phyloP scores from a whole-genome alignment of 371 early-diverging fungal genomes.

The Syncephalastrum racemosum region DNA sequence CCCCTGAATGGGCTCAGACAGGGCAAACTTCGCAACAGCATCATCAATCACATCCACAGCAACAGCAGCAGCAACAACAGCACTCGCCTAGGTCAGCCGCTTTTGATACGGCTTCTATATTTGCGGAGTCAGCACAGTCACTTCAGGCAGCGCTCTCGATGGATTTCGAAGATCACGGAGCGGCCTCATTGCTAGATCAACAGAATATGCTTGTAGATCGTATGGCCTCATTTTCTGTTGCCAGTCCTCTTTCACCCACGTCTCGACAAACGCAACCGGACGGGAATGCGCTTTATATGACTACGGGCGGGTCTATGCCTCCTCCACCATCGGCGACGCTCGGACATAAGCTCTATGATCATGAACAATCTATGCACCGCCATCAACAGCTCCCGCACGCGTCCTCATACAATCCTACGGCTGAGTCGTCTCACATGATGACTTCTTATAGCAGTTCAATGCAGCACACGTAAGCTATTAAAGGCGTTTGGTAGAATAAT shows the following conservation, averaged over 20 bases:
- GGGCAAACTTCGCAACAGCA: conserved; percentile 8
- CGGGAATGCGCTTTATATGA: not conserved
- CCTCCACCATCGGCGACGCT: not conserved
- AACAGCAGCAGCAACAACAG: conserved; percentile 1
- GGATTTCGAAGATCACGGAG: not conserved
- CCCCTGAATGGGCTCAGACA: too few species aligned
- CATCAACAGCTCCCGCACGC: too few species aligned
- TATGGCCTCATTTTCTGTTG: conserved; percentile 4
- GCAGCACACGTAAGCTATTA: too few species aligned
- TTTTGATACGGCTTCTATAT: not conserved
- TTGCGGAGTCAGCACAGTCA: not conserved
- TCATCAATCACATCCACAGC: conserved; percentile 7
- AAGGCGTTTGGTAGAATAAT: too few species aligned
- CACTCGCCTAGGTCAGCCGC: not conserved
- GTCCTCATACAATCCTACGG: too few species aligned
- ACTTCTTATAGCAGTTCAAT: too few species aligned
- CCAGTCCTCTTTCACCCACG: not conserved
- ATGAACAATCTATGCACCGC: too few species aligned
- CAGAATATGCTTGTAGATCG: conserved; percentile 1
- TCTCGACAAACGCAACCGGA: conserved; percentile 1
- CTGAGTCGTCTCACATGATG: too few species aligned
- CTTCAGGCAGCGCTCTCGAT: conserved; percentile 5
- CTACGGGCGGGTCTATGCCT: not conserved
- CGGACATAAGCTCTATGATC: too few species aligned
- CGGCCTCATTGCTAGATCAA: too few species aligned